Conservation (phyloP, 1,139 yeast genomes). For the Candida neerlandica region DNA sequence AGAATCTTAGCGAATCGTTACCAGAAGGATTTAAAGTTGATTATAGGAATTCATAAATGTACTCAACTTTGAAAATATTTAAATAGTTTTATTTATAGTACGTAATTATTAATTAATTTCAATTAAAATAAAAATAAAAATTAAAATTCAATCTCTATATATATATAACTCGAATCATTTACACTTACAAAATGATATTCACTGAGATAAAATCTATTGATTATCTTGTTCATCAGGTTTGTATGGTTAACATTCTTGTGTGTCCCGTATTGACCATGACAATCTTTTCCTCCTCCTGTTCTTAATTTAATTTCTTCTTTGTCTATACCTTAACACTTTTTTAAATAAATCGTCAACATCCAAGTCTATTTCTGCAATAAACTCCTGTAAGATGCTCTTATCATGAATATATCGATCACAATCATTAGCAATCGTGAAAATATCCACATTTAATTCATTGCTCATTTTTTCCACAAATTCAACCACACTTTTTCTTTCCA, state of each 20-base stretch:
- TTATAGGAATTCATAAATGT: not conserved
- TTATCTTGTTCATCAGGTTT: not conserved
- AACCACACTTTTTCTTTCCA: conserved; percentile 17
- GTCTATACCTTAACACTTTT: conserved; percentile 16
- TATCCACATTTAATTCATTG: conserved; percentile 17
- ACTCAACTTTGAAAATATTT: not conserved
- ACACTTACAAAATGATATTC: not conserved
- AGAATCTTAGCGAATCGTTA: not conserved
- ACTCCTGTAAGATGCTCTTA: conserved; percentile 19
- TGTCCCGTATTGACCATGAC: not conserved
- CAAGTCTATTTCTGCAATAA: conserved; percentile 20
- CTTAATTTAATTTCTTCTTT: conserved; percentile 13
- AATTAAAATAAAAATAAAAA: not conserved
- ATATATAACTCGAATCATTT: not conserved
- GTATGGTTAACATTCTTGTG: not conserved
- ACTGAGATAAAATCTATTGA: not conserved
- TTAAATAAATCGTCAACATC: conserved; percentile 18
- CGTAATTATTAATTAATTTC: not conserved
- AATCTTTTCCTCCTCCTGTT: not conserved
- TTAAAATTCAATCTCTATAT: not conserved
- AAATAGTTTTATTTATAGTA: not conserved
- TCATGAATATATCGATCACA: conserved; percentile 20
- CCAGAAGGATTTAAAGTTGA: conserved; percentile 6
- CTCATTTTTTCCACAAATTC: conserved; percentile 18
- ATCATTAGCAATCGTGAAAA: conserved; percentile 18